These are phyloP conservation scores for Brassica carinata DNA, from an alignment of 345 rosid species.

Conservation along the genomic window DNA sequence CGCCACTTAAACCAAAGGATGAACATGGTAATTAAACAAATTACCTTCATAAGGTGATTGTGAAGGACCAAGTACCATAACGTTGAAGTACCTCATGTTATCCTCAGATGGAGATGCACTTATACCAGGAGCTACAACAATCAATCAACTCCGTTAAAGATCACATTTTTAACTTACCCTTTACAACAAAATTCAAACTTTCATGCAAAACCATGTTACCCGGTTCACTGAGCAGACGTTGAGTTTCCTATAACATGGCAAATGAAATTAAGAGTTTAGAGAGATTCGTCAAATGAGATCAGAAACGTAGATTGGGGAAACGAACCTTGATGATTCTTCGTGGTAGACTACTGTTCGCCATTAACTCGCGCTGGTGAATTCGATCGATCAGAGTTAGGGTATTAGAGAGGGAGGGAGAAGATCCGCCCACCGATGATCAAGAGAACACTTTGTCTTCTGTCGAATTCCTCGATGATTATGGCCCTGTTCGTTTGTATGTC, in stretches of 20 bases:
- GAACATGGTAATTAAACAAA: not conserved
- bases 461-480: too few relatives aligned
- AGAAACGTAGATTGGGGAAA: constrained; percentile 8
- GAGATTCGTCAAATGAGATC: constrained; percentile 28
- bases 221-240: constrained; percentile 98
- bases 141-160: not conserved
- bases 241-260: constrained; percentile 76
- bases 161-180: not conserved
- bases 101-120: constrained; percentile 98
- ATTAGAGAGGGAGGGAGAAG: not conserved
- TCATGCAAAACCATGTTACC: constrained; percentile 46
- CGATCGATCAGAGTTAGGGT: constrained; percentile 34
- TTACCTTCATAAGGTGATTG: constrained; percentile 98
- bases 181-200: not conserved
- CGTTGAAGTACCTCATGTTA: constrained; percentile 93
- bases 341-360: constrained; percentile 97
- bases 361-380: constrained; percentile 5
- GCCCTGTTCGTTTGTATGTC: too few relatives aligned
- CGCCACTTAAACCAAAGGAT: not conserved
- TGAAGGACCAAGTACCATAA: constrained; percentile 94
- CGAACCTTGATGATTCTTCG: constrained; percentile 95
- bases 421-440: not conserved
- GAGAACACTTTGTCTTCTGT: too few relatives aligned
- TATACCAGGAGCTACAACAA: constrained; percentile 58
- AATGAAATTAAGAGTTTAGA: constrained; percentile 5